phyloP scores from a whole-genome alignment of 371 early-diverging fungal species.

The Mucor velutinosus region DNA sequence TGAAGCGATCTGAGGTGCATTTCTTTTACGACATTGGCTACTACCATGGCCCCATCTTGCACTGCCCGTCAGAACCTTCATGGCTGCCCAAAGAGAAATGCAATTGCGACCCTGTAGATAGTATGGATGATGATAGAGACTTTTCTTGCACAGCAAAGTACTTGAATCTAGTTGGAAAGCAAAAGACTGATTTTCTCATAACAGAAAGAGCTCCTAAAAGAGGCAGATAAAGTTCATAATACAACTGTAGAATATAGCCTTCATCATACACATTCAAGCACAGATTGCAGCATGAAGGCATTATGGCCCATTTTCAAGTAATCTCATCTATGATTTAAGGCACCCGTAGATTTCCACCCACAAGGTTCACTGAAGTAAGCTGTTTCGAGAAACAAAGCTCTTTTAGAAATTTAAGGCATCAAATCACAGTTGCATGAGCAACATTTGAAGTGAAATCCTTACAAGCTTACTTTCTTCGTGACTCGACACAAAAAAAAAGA shows the following conservation, averaged over 20 bases:
- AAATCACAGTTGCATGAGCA: too few species aligned
- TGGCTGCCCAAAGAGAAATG: slow-evolving; percentile 20
- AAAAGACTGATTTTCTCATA: not conserved
- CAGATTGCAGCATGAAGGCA: too few species aligned
- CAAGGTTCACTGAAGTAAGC: too few species aligned
- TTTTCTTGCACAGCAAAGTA: not conserved
- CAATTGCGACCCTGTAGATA: slow-evolving; percentile 33
- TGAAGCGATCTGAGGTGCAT: slow-evolving; percentile 75
- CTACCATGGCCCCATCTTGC: slow-evolving; percentile 63
- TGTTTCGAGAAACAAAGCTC: too few species aligned
- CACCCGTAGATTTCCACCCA: too few species aligned
- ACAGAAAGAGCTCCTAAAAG: not conserved
- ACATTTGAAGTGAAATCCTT: not conserved
- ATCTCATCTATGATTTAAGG: too few species aligned
- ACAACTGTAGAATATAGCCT: too few species aligned
- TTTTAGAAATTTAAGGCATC: too few species aligned
- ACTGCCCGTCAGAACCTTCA: slow-evolving; percentile 63
- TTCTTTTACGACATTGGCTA: slow-evolving; percentile 91
- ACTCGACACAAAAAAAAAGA: not conserved
- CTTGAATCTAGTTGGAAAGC: not conserved
- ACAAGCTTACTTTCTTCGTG: not conserved
- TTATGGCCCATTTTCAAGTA: too few species aligned
- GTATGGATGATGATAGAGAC: not conserved
- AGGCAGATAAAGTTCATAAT: not conserved
- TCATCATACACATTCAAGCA: not conserved